Conservation (phyloP, 306 rosid genomes). For the Acacia melanoxylon region DNA sequence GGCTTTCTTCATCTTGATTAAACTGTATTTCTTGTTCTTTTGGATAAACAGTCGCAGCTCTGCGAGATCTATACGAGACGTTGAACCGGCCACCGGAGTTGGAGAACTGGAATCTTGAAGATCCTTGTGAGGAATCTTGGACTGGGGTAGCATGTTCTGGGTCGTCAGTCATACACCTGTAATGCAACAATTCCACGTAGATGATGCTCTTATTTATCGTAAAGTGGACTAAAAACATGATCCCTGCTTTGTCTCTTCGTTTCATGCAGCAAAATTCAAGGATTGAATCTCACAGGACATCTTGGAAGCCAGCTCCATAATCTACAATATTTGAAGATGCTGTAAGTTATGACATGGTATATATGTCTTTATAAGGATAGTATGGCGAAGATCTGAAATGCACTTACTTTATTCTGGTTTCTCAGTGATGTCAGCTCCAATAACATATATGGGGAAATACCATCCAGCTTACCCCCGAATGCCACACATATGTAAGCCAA, state of each 20-base stretch:
- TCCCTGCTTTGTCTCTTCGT: slow-evolving; percentile 16
- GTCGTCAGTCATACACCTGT: slow-evolving; percentile 81
- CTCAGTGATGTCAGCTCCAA: slow-evolving; percentile 84
- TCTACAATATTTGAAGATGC: slow-evolving; percentile 64
- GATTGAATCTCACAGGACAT: slow-evolving; percentile 75
- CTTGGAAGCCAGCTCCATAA: slow-evolving; percentile 62
- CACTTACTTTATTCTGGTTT: slow-evolving; percentile 34
- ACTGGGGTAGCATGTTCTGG: slow-evolving; percentile 79
- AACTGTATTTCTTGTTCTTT: slow-evolving; percentile 12
- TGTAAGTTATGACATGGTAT: slow-evolving; percentile 50
- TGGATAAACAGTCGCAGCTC: slow-evolving; percentile 58
- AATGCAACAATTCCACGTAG: slow-evolving; percentile 27
- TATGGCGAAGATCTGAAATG: slow-evolving; percentile 2
- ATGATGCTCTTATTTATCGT: slow-evolving; percentile 7
- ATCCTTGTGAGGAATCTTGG: slow-evolving; percentile 94
- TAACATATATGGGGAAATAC: slow-evolving; percentile 69
- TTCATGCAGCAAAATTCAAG: slow-evolving; percentile 67
- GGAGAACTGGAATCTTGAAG: slow-evolving; percentile 69
- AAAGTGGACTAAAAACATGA: slow-evolving; percentile 12
- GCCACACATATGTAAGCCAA: slow-evolving; percentile 80
- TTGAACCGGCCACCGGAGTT: slow-evolving; percentile 61
- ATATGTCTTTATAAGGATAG: neutral
- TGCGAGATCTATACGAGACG: slow-evolving; percentile 59
- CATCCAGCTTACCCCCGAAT: slow-evolving; percentile 69
- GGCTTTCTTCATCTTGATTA: slow-evolving; percentile 7